Evolutionary conservation across 2,329 filamentous ascomycete species (phyloP).

Genomic region (Catunica adiposa): DNA sequence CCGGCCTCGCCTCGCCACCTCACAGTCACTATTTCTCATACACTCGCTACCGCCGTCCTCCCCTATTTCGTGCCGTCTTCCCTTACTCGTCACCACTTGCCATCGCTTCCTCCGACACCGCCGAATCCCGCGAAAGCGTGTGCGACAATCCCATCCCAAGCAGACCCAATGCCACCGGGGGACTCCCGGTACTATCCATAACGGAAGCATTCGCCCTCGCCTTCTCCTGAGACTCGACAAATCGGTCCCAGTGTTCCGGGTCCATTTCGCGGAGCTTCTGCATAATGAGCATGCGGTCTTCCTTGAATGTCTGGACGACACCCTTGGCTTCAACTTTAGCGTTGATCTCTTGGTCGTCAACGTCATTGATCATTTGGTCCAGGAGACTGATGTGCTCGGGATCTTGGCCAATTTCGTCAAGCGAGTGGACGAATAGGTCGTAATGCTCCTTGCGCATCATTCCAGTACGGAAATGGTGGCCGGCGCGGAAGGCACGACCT

Average conservation of each 20-base stretch:
- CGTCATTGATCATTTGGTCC: slow-evolving; percentile 43
- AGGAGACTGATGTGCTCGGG: slow-evolving; percentile 37
- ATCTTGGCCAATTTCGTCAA: slow-evolving; percentile 34
- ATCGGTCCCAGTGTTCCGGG: slow-evolving; percentile 46
- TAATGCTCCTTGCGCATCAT: slow-evolving; percentile 37
- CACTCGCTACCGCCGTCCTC: too few species aligned
- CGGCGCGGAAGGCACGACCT: slow-evolving; percentile 36
- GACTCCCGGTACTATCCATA: slow-evolving; percentile 16
- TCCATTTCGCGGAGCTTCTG: slow-evolving; percentile 41
- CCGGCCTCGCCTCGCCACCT: neutral
- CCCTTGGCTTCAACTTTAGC: slow-evolving; percentile 40
- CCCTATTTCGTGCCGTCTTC: too few species aligned
- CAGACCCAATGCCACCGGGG: slow-evolving; percentile 13
- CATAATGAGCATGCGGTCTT: slow-evolving; percentile 35
- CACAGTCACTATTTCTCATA: neutral
- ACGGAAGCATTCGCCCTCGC: slow-evolving; percentile 35
- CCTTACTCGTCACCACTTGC: slow-evolving; percentile 21
- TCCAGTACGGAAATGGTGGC: slow-evolving; percentile 38
- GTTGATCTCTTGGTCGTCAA: slow-evolving; percentile 42
- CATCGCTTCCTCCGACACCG: slow-evolving; percentile 25
- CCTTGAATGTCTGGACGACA: slow-evolving; percentile 43
- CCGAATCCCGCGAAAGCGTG: slow-evolving; percentile 4
- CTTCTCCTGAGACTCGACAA: slow-evolving; percentile 46
- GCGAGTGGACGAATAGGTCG: slow-evolving; percentile 29
- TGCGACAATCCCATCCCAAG: slow-evolving; percentile 1